phyloP scores from a whole-genome alignment of 495 filamentous ascomycete genomes.

The Apodospora peruviana region DNA sequence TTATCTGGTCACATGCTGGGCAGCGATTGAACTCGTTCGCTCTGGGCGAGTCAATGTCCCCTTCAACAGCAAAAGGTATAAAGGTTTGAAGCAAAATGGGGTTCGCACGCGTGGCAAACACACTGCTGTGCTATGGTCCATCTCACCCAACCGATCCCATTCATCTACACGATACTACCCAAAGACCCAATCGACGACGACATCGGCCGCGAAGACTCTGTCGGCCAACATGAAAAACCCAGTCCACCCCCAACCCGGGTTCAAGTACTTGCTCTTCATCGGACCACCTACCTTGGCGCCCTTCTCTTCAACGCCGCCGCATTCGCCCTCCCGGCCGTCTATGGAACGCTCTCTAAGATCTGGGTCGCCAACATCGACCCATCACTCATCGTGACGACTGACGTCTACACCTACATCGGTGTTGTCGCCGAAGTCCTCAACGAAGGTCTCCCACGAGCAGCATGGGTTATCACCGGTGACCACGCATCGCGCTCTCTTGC shows the following conservation, averaged over 20 bases:
- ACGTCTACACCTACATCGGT: slow-evolving; percentile 54
- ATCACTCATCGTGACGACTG: slow-evolving; percentile 61
- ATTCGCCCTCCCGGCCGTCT: slow-evolving; percentile 64
- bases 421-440: slow-evolving; percentile 64
- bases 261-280: no score
- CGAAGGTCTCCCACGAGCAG: slow-evolving; percentile 64
- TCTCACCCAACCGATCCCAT: no score
- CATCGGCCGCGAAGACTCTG: neutral
- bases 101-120: no score
- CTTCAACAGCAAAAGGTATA: no score
- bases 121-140: no score
- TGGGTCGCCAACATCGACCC: slow-evolving; percentile 70
- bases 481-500: slow-evolving; percentile 45
- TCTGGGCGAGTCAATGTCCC: no score
- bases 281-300: slow-evolving; percentile 44
- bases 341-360: slow-evolving; percentile 64
- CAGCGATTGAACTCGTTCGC: no score
- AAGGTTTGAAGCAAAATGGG: no score
- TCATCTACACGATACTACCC: neutral
- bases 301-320: slow-evolving; percentile 58
- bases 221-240: neutral
- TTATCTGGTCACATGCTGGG: no score
- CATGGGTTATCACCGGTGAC: slow-evolving; percentile 68
- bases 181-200: neutral
- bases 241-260: neutral